Conservation (phyloP, 306 rosid species). For the Casuarina equisetifolia region DNA sequence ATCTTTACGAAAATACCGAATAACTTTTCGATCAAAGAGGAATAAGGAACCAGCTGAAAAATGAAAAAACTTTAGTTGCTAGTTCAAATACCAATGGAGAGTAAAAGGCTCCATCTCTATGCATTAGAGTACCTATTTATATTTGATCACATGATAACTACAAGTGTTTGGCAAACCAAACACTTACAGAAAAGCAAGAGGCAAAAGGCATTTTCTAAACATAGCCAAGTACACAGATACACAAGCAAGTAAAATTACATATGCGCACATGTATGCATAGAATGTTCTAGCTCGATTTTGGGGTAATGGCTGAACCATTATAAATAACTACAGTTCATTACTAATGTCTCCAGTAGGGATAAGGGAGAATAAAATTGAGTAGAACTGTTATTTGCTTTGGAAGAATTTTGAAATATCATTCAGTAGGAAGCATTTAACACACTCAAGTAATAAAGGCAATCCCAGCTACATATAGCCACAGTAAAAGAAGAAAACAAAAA, state of each 20-base stretch:
- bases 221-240: background rate
- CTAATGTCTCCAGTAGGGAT: background rate
- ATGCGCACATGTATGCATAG: background rate
- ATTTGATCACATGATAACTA: background rate
- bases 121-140: background rate
- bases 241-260: no score
- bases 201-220: background rate
- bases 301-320: no score
- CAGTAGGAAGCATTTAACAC: background rate
- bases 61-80: slow-evolving; percentile 13
- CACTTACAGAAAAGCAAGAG: background rate
- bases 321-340: background rate
- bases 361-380: background rate
- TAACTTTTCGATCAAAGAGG: slow-evolving; percentile 69
- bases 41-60: slow-evolving; percentile 69
- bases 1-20: slow-evolving; percentile 76
- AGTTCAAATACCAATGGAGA: slow-evolving; percentile 1
- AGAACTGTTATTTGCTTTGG: background rate
- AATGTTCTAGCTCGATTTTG: background rate
- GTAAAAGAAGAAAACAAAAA: background rate
- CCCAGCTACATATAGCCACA: background rate
- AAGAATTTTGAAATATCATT: background rate
- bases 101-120: background rate
- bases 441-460: background rate
- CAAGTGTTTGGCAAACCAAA: background rate